phyloP scores from a whole-genome alignment of 768 basidiomycete genomes.

The Pisolithus sp. region DNA sequence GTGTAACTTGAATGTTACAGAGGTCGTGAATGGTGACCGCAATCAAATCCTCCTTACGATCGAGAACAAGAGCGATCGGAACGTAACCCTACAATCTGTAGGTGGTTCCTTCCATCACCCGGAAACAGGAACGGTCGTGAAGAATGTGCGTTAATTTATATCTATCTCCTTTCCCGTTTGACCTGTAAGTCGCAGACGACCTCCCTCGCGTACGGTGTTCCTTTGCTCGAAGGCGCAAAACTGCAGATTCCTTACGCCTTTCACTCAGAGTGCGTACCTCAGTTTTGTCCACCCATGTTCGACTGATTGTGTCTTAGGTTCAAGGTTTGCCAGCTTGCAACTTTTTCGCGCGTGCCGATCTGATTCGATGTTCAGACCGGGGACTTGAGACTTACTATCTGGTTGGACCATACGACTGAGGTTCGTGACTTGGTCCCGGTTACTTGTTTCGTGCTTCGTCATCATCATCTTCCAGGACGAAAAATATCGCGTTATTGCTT shows the following conservation, averaged over 20 bases:
- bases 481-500: conserved; percentile 58
- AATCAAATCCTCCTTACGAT: conserved; percentile 59
- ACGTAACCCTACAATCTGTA: conserved; percentile 60
- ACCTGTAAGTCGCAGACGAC: conserved; percentile 43
- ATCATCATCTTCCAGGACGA: conserved; percentile 35
- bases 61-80: conserved; percentile 71
- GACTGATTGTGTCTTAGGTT: conserved; percentile 36
- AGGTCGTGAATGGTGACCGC: conserved; percentile 78
- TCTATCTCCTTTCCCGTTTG: background rate
- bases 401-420: conserved; percentile 65
- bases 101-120: conserved; percentile 65
- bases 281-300: conserved; percentile 5
- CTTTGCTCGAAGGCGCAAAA: conserved; percentile 50
- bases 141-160: conserved; percentile 50
- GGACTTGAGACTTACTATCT: conserved; percentile 65
- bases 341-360: background rate
- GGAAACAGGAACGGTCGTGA: conserved; percentile 55
- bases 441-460: background rate
- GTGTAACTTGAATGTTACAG: conserved; percentile 32
- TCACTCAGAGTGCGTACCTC: conserved; percentile 67
- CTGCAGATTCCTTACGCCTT: conserved; percentile 67
- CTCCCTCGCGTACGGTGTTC: conserved; percentile 43
- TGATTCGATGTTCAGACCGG: conserved; percentile 47
- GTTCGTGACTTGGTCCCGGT: conserved; percentile 32
- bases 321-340: conserved; percentile 38